These are phyloP conservation scores for Psidium guajava DNA, from an alignment of 345 rosid genomes.

Conservation along the genomic window DNA sequence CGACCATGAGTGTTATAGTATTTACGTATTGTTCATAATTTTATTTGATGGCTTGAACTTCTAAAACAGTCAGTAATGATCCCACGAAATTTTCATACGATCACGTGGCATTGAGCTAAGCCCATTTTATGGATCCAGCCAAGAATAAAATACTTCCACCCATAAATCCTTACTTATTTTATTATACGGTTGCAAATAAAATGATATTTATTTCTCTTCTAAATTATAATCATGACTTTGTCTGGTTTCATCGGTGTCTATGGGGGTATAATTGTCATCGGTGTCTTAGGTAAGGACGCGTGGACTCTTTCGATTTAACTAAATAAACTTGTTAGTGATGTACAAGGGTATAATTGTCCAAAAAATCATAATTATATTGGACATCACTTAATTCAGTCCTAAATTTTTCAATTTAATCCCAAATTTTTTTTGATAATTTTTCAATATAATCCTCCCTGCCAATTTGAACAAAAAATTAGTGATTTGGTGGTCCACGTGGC, in stretches of 20 bases:
- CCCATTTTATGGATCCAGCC: background rate
- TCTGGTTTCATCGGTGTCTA: background rate
- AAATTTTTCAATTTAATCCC: background rate
- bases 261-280: background rate
- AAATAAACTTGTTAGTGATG: no score
- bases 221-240: background rate
- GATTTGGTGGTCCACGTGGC: background rate
- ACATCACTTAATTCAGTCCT: accelerated
- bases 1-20: background rate
- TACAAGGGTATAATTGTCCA: no score
- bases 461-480: background rate
- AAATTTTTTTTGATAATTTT: background rate
- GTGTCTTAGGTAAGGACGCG: background rate
- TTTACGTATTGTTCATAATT: background rate
- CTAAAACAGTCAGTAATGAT: background rate
- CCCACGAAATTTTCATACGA: background rate
- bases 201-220: background rate
- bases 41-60: background rate
- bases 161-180: background rate
- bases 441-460: background rate
- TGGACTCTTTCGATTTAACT: background rate
- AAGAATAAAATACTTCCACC: background rate
- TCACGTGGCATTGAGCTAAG: background rate
- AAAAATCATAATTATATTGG: background rate
- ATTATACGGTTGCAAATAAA: background rate